Evolutionary conservation across 116 monocot species (phyloP).

Genomic region (Cymodocea nodosa): DNA sequence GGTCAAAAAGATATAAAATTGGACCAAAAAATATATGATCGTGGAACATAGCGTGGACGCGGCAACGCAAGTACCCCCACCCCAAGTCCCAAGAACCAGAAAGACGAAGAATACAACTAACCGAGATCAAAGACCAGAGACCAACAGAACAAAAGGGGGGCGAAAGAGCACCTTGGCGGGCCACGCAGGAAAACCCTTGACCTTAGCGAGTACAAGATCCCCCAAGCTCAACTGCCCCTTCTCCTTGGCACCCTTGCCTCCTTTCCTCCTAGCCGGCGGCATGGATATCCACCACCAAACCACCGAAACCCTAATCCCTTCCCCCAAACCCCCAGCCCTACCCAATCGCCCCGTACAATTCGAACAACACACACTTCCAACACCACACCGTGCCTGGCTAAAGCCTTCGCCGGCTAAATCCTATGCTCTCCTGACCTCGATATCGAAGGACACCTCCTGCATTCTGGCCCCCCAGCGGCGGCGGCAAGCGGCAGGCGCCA

Average conservation of each 20-base stretch:
- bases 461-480: background rate
- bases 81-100: background rate
- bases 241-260: conserved; percentile 36
- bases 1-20: too few relatives aligned
- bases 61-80: too few relatives aligned
- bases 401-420: background rate
- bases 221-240: conserved; percentile 47
- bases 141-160: background rate
- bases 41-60: too few relatives aligned
- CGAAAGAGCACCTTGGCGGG: conserved; percentile 46
- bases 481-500: background rate
- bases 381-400: conserved; percentile 22
- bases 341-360: background rate
- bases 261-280: conserved; percentile 44
- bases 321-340: background rate
- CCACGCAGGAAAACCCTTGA: conserved; percentile 88
- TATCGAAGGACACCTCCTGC: background rate
- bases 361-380: conserved; percentile 7
- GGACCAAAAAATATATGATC: too few relatives aligned
- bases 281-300: conserved; percentile 15
- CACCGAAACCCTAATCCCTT: conserved; percentile 6
- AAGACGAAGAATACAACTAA: background rate
- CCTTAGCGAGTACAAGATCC: conserved; percentile 89
- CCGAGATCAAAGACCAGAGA: background rate
- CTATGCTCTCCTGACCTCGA: background rate